Evolutionary conservation across 169 alveolate genomes (phyloP), one percentile per base, ranked within the genome.

Genomic region (Eimeria acervulina): DNA sequence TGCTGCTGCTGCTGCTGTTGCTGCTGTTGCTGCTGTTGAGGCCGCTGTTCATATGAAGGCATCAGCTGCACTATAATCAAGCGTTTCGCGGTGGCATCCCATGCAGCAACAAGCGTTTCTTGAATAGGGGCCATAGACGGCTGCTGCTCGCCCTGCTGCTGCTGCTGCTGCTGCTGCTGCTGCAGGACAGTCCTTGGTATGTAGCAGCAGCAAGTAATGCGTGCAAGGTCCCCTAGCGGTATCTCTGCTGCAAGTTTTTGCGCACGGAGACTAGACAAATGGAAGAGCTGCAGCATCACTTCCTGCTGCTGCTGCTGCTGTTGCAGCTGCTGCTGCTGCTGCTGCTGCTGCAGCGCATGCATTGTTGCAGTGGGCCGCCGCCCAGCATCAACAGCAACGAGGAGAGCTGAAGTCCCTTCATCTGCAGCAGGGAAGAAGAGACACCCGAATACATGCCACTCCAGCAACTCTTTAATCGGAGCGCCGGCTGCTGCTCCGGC

Each of bases 161-260:
- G 90, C 90, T 80, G 90, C 90, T 80, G 90, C 90, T 80, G 63
- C 90, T 80, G 90, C 70, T 80, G 68, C 90, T 80, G 90, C 68
- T 80, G 63, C 26, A 61, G 90, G 38, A 15, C 42, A 26, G 40
- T 26, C 68, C 90, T 80, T 5, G 90, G 66, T 26, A 80, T 12
- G 42, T 80, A 80, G 90, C 90, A 80, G 68, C 90, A 80, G 68
- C 51, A 40, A 13, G 90, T 80, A 13, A 80, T 26, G 47, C 28
- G 26, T 6, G 90, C 21, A 26, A 80, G 90, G 42, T 80, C 90
- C 4, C 90, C 90, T n/a, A 80, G 28, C 10, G 90, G 90, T 5
- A 80, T 44, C 44, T 80, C 90, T 33, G 63, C 90, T 40, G 68
- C 90, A 70, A 80, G 90, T 42, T 61, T 55, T 33, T 80, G 90